Conservation (phyloP, 2,329 filamentous ascomycete genomes). For the Colletotrichum aenigma region DNA sequence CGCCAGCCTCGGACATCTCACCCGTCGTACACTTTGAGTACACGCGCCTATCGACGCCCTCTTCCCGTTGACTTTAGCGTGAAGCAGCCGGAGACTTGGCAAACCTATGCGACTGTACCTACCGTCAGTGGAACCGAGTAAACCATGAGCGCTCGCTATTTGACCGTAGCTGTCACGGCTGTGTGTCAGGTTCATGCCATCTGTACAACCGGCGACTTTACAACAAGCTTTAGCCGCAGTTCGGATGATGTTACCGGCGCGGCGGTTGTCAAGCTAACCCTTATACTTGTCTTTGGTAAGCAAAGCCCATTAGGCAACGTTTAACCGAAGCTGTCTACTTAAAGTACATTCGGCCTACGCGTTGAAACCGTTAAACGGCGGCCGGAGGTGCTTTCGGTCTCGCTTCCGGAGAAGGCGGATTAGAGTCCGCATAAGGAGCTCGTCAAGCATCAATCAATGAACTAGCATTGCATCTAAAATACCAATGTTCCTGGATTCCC, state of each 20-base stretch:
- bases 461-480: too few relatives aligned
- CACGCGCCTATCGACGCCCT: fast-evolving
- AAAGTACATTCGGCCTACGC: fast-evolving
- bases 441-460: too few relatives aligned
- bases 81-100: not conserved
- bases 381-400: not conserved
- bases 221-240: not conserved
- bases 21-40: fast-evolving
- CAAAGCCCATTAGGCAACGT: not conserved
- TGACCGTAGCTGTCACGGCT: fast-evolving
- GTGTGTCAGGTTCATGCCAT: not conserved
- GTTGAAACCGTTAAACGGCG: fast-evolving
- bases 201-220: not conserved
- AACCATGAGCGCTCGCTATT: fast-evolving
- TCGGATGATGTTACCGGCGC: not conserved
- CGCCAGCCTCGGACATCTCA: fast-evolving
- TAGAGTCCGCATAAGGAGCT: too few relatives aligned
- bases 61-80: fast-evolving
- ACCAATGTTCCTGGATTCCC: too few relatives aligned
- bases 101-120: not conserved
- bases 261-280: fast-evolving
- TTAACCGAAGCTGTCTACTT: not conserved
- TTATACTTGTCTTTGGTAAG: fast-evolving
- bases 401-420: not conserved
- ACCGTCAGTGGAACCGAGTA: too few relatives aligned